These are phyloP conservation scores for Puccinia sorghi DNA, from an alignment of 1,284 basidiomycete genomes.

Conservation along the genomic window DNA sequence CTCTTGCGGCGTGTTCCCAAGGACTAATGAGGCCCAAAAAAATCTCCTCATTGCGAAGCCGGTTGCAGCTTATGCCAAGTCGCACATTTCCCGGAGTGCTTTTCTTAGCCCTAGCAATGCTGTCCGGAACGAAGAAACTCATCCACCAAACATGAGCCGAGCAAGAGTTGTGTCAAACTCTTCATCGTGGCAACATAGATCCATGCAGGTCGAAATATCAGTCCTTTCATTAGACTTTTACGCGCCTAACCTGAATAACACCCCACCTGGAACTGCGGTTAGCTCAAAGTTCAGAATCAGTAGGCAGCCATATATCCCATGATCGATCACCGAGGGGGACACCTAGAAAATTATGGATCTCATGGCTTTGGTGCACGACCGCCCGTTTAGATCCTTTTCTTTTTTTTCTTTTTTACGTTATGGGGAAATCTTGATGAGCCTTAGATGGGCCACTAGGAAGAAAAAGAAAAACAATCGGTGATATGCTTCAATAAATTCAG, in stretches of 20 bases:
- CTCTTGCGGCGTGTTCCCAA: not conserved
- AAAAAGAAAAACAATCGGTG: too few species aligned
- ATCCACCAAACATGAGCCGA: not conserved
- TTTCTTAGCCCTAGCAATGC: not conserved
- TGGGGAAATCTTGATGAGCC: too few species aligned
- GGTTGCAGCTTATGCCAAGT: too few species aligned
- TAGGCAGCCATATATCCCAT: not conserved
- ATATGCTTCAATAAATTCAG: too few species aligned
- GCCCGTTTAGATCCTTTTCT: too few species aligned
- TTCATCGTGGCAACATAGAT: not conserved
- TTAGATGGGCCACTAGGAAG: too few species aligned
- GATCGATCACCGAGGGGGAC: not conserved
- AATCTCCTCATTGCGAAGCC: not conserved
- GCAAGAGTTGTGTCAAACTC: slow-evolving; percentile 7
- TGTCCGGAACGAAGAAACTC: not conserved
- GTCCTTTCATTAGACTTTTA: not conserved
- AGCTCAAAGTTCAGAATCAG: not conserved
- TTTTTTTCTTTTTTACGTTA: too few species aligned
- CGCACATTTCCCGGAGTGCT: not conserved
- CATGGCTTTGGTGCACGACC: too few species aligned
- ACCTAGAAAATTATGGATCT: too few species aligned
- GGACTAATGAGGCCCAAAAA: not conserved
- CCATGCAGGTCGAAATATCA: slow-evolving; percentile 8
- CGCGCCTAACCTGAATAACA: not conserved
- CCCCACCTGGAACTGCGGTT: not conserved